Base-by-base conservation (phyloP, 2,329 filamentous ascomycete genomes). In the Ophiocordyceps camponoti-floridani region DNA sequence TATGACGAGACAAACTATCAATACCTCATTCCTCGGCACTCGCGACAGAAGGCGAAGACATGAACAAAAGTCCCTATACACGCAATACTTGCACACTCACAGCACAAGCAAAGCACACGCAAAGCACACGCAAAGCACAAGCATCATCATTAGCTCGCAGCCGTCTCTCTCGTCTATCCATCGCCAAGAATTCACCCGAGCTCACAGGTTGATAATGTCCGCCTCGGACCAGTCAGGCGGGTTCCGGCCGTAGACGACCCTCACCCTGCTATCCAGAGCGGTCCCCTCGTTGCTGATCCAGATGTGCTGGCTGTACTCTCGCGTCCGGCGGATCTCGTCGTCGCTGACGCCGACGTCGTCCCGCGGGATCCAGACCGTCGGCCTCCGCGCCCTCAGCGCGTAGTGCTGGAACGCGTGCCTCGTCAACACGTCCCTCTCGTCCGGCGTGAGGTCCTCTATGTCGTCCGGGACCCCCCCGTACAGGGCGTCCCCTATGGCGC, bases 231-330 rank as follows among this genome's bases (percentile, higher is more conserved):
- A 93, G 62, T 94, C 87, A 0, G 88, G 88, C 14, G 88, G 88
- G 48, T 86, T 84, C 49, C 77, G 77, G 50, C 82, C 82, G 60
- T 91, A 95, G 35, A 94, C 76, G 5, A 94, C 86, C 16, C 82
- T 77, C 28, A 77, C 77, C 60, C 86, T 87, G 46, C 78, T 82
- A 64, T 95, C 86, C 52, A 96, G 67, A 10, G 85, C 84, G 18
- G 89, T 87, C 47, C 87, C 87, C 58, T 93, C 83, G 60, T 95
- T 95, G 54, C 84, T 94, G 57, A 96, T 87, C 84, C 87, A 94
- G 44, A 96, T 82, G 49, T 77, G 70, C 47, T 84, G 76, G 56
- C 81, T 89, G 58, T 87, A 83, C 42, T 72, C 69, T 50, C 79
- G 73, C 7, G 87, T 94, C 33, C 84, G 72, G 55, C 72, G 71